Conservation (phyloP, 2,329 filamentous ascomycete species). For the Fusarium incarnatum region DNA sequence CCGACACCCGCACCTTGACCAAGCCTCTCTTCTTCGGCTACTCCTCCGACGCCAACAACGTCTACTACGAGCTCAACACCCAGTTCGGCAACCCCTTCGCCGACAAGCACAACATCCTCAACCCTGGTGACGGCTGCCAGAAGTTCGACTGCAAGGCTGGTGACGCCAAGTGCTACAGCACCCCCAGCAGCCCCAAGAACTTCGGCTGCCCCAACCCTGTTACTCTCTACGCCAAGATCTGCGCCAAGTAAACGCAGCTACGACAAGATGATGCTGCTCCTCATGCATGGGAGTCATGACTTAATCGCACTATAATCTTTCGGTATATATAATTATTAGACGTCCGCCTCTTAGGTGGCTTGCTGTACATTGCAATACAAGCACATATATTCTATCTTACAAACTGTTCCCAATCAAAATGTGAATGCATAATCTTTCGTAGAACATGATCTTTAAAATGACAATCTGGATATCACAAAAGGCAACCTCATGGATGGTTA, state of each 20-base stretch:
- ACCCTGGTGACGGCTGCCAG: constrained; percentile 53
- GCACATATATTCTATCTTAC: not conserved
- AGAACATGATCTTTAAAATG: no score
- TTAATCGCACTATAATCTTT: constrained; percentile 1
- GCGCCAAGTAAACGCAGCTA: constrained; percentile 36
- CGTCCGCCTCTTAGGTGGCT: not conserved
- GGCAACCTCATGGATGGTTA: accelerated
- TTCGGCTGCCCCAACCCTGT: constrained; percentile 57
- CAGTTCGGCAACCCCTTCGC: constrained; percentile 56
- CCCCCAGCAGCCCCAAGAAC: constrained; percentile 52
- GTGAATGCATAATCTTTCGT: no score
- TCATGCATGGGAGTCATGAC: not conserved
- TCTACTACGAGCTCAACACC: constrained; percentile 57
- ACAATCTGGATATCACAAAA: no score
- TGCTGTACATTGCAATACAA: not conserved
- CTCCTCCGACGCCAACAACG: constrained; percentile 54
- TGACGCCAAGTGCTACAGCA: constrained; percentile 57
- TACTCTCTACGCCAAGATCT: constrained; percentile 50
- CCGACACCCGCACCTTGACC: constrained; percentile 52
- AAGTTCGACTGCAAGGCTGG: constrained; percentile 55
- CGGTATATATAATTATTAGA: constrained; percentile 2
- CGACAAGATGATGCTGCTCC: not conserved
- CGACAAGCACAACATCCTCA: constrained; percentile 51
- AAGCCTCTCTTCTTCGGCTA: constrained; percentile 58
- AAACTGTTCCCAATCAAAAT: no score